A percentile compares a stretch with the other conserved stretches of the same genome.
Conservation (phyloP, 2,329 filamentous ascomycete genomes). For the Exophiala lecanii-corni region DNA sequence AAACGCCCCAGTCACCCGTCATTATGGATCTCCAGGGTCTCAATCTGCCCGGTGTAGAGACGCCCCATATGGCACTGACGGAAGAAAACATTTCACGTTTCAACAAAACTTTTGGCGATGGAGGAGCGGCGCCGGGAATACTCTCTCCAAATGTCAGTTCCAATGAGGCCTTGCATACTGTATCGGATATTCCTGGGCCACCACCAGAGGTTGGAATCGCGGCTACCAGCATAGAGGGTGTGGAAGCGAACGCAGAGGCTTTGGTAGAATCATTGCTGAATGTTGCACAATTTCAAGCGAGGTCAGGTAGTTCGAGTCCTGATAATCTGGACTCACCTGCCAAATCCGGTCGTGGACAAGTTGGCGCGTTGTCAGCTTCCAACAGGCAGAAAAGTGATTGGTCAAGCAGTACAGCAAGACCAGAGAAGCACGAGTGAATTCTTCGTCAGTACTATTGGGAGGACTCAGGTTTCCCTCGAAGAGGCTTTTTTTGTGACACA, state of each 20-base stretch:
- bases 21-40: not conserved
- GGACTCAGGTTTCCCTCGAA: too few relatives aligned
- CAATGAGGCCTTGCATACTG: constrained; percentile 1
- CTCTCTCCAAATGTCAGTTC: constrained; percentile 2
- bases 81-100: constrained; percentile 52
- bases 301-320: not conserved
- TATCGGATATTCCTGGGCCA: constrained; percentile 18
- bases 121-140: not conserved
- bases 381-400: constrained; percentile 16
- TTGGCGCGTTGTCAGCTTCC: constrained; percentile 11
- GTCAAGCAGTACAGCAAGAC: constrained; percentile 19
- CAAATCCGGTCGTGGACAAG: constrained; percentile 4
- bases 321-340: not conserved
- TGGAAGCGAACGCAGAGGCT: constrained; percentile 5
- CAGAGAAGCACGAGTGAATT: constrained; percentile 2
- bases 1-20: not conserved
- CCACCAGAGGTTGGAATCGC: constrained; percentile 11
- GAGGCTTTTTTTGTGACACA: too few relatives aligned
- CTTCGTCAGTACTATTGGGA: too few relatives aligned
- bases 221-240: constrained; percentile 4
- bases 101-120: constrained; percentile 14
- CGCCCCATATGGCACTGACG: constrained; percentile 36
- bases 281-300: not conserved
- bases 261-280: constrained; percentile 6
- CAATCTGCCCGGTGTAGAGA: not conserved